These are phyloP conservation scores for Chytriomyces hyalinus DNA, from an alignment of 192 early-diverging fungal species.

Conservation along the genomic window DNA sequence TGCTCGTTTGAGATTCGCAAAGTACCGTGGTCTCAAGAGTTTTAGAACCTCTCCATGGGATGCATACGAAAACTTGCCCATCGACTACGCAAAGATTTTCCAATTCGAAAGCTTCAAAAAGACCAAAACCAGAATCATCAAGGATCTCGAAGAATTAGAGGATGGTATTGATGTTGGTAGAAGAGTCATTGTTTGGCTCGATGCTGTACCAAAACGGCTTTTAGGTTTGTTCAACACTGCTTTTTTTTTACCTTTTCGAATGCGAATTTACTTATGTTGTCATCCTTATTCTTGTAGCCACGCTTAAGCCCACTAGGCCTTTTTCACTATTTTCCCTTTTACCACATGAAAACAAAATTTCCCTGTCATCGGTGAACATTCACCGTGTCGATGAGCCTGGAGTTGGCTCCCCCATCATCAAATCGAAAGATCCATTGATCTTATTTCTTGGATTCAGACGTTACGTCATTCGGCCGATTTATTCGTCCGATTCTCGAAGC, in stretches of 20 bases:
- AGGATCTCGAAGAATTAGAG: slow-evolving; percentile 38
- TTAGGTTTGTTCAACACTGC: slow-evolving; percentile 42
- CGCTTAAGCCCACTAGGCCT: slow-evolving; percentile 16
- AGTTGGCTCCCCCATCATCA: slow-evolving; percentile 74
- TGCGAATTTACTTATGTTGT: neutral
- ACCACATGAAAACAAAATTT: slow-evolving; percentile 94
- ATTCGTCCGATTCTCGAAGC: slow-evolving; percentile 81
- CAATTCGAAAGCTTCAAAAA: slow-evolving; percentile 89
- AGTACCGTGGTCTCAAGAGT: slow-evolving; percentile 92
- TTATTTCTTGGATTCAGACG: slow-evolving; percentile 88
- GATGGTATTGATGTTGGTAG: slow-evolving; percentile 70
- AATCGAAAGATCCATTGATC: slow-evolving; percentile 92
- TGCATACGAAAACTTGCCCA: slow-evolving; percentile 95
- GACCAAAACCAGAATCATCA: slow-evolving; percentile 77
- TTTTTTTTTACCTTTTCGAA: neutral
- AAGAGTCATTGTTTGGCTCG: slow-evolving; percentile 75
- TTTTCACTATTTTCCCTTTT: slow-evolving; percentile 74
- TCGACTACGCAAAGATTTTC: slow-evolving; percentile 96
- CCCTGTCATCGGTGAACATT: slow-evolving; percentile 81
- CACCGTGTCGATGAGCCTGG: slow-evolving; percentile 58
- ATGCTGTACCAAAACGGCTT: slow-evolving; percentile 68
- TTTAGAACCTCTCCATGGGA: slow-evolving; percentile 98
- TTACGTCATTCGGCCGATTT: slow-evolving; percentile 84
- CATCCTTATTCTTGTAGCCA: neutral
- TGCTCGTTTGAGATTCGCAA: slow-evolving; percentile 86